Percentiles rank a stretch among this genome's conserved stretches.
phyloP scores from a whole-genome alignment of 805 yeast genomes.

The Candida boleticola region DNA sequence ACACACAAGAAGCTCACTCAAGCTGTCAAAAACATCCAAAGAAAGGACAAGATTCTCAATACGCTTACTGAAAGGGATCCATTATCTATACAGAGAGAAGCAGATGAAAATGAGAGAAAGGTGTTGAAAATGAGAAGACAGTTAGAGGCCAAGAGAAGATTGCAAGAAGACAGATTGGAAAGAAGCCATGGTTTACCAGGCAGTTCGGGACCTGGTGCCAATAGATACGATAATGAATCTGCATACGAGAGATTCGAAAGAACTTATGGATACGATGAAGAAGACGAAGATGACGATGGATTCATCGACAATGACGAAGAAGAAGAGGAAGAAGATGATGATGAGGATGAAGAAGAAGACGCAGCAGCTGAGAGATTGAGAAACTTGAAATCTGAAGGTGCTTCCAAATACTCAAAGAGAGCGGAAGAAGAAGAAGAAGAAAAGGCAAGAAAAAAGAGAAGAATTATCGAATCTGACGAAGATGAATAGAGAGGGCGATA shows the following conservation, averaged over 20 bases:
- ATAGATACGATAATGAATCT: conserved; percentile 22
- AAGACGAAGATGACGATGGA: conserved; percentile 41
- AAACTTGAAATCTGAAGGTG: conserved; percentile 55
- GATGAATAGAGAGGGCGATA: conserved; percentile 32
- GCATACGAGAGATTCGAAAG: conserved; percentile 39
- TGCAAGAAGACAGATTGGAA: conserved; percentile 58
- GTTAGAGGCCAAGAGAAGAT: conserved; percentile 56
- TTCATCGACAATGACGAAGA: conserved; percentile 45
- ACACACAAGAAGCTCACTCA: conserved; percentile 79
- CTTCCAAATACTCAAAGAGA: conserved; percentile 39
- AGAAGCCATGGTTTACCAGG: conserved; percentile 32
- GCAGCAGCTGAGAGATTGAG: conserved; percentile 58
- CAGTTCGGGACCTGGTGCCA: conserved; percentile 10
- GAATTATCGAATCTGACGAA: conserved; percentile 50
- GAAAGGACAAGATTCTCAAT: conserved; percentile 48
- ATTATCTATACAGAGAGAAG: conserved; percentile 59
- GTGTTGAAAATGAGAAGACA: conserved; percentile 64
- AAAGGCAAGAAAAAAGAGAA: conserved; percentile 40
- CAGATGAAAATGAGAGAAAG: conserved; percentile 61
- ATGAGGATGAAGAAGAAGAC: conserved; percentile 30
- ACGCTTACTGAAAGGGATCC: conserved; percentile 65
- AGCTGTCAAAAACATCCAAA: conserved; percentile 55
- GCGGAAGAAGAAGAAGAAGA: conserved; percentile 25
- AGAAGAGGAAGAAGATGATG: conserved; percentile 35
- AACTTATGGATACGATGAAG: conserved; percentile 32